A percentile compares a stretch with the other conserved stretches of the same genome.
These are phyloP conservation scores for Microstroma glucosiphilum DNA, from an alignment of 1,284 basidiomycete genomes.

Conservation along the genomic window DNA sequence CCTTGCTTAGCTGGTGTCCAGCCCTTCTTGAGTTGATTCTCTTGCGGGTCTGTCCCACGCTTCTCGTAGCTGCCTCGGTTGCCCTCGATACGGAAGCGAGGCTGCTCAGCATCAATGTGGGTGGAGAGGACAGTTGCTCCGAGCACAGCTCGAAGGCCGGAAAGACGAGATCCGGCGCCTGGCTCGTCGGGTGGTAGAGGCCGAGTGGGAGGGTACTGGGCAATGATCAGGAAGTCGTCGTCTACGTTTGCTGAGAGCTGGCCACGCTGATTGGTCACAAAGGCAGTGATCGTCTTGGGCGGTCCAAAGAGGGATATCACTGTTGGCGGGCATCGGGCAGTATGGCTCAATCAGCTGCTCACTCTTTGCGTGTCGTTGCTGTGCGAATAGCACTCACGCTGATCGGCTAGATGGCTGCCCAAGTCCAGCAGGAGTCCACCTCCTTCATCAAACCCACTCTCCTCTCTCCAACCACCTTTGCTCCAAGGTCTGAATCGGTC, in stretches of 20 bases:
- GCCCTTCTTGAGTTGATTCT: slow-evolving; percentile 44
- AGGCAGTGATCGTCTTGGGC: slow-evolving; percentile 36
- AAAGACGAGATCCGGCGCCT: slow-evolving; percentile 31
- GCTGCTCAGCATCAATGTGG: slow-evolving; percentile 42
- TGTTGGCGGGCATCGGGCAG: background rate
- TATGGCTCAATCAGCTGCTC: background rate
- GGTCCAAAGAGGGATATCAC: slow-evolving; percentile 41
- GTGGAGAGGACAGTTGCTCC: slow-evolving; percentile 41
- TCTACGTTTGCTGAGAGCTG: slow-evolving; percentile 35
- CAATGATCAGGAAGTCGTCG: slow-evolving; percentile 44
- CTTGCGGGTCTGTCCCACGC: slow-evolving; percentile 45
- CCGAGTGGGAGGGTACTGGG: slow-evolving; percentile 29
- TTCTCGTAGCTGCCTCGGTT: slow-evolving; percentile 42
- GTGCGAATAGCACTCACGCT: slow-evolving; percentile 19
- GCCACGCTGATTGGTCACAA: slow-evolving; percentile 36
- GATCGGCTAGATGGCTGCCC: slow-evolving; percentile 44
- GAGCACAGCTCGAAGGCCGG: slow-evolving; percentile 32
- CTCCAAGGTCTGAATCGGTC: slow-evolving; percentile 44
- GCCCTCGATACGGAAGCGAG: slow-evolving; percentile 40
- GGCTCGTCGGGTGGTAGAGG: slow-evolving; percentile 28
- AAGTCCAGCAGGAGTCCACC: slow-evolving; percentile 48
- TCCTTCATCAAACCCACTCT: slow-evolving; percentile 30
- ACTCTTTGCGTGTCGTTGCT: background rate
- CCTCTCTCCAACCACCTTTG: slow-evolving; percentile 48
- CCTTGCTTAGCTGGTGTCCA: slow-evolving; percentile 34